phyloP scores from a whole-genome alignment of 202 grass and related monocot species.

The Digitaria exilis region DNA sequence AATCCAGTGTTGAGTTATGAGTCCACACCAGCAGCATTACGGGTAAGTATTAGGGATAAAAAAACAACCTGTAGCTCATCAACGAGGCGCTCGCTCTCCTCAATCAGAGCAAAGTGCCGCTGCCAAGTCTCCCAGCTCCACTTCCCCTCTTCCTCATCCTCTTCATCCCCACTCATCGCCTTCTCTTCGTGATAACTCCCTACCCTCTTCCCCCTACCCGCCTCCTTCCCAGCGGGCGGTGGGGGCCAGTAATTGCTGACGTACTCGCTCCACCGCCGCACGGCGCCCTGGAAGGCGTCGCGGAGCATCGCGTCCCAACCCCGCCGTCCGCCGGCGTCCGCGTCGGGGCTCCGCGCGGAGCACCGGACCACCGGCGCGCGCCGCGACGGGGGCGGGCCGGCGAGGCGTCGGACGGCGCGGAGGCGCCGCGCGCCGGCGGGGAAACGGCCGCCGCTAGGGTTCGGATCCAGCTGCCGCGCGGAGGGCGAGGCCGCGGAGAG shows the following conservation, averaged over 20 bases:
- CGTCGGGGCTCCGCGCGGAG: conserved; percentile 37
- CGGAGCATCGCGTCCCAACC: conserved; percentile 79
- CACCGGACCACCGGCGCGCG: conserved; percentile 22
- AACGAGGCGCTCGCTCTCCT: conserved; percentile 71
- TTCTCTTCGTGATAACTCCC: conserved; percentile 26
- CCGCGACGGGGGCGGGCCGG: conserved; percentile 16
- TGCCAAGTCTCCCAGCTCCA: conserved; percentile 96
- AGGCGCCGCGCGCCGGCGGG: conserved; percentile 34
- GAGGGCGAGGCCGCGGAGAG: conserved; percentile 40
- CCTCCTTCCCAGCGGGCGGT: conserved; percentile 17
- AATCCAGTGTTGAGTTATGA: neutral
- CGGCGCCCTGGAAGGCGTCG: conserved; percentile 56
- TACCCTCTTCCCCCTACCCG: conserved; percentile 6
- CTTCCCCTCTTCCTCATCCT: conserved; percentile 49
- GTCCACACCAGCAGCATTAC: neutral
- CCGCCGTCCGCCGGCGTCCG: conserved; percentile 27
- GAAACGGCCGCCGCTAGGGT: conserved; percentile 35
- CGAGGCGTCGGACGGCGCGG: conserved; percentile 40
- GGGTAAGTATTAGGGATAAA: neutral
- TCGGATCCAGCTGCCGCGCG: conserved; percentile 42
- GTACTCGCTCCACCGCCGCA: conserved; percentile 68
- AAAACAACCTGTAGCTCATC: conserved; percentile 68
- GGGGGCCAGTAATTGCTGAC: conserved; percentile 55
- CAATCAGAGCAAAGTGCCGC: conserved; percentile 63
- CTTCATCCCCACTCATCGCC: conserved; percentile 10